These are phyloP conservation scores for Cryphonectria parasitica DNA, from an alignment of 2,329 filamentous ascomycete genomes.

Conservation along the genomic window DNA sequence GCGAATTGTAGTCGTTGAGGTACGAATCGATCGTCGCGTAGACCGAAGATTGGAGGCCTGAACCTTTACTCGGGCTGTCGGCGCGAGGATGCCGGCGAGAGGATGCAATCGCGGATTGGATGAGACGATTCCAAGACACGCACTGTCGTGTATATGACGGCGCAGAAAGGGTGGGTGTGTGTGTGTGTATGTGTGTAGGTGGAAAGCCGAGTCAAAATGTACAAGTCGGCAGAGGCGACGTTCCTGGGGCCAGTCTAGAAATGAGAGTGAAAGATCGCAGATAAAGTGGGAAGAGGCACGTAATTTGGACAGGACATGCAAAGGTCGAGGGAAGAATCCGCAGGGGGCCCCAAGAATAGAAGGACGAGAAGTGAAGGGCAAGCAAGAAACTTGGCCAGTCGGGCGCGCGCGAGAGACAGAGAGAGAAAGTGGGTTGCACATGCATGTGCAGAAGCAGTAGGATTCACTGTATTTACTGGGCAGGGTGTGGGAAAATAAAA, in stretches of 20 bases:
- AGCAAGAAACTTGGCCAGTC: slow-evolving; percentile 11
- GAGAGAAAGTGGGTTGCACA: no score
- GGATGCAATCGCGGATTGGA: neutral
- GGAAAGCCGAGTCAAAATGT: neutral
- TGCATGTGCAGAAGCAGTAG: neutral
- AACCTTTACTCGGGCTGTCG: neutral
- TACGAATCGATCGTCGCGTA: neutral
- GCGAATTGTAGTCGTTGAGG: slow-evolving; percentile 5
- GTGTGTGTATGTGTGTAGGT: neutral
- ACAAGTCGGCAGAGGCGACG: neutral
- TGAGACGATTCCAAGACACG: neutral
- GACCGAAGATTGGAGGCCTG: neutral
- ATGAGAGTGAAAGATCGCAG: neutral
- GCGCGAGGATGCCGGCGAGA: neutral
- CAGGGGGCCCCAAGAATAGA: slow-evolving; percentile 4
- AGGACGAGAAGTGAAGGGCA: slow-evolving; percentile 1
- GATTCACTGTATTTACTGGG: neutral
- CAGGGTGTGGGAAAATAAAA: neutral
- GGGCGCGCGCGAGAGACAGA: no score
- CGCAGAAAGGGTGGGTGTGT: neutral
- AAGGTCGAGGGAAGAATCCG: slow-evolving; percentile 10
- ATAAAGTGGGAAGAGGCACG: neutral
- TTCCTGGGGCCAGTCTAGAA: neutral
- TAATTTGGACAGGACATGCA: neutral
- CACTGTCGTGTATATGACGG: neutral